Percentiles rank a stretch among this genome's conserved stretches.
Evolutionary conservation across 768 basidiomycete species (phyloP).

Genomic region (Collybia nuda): DNA sequence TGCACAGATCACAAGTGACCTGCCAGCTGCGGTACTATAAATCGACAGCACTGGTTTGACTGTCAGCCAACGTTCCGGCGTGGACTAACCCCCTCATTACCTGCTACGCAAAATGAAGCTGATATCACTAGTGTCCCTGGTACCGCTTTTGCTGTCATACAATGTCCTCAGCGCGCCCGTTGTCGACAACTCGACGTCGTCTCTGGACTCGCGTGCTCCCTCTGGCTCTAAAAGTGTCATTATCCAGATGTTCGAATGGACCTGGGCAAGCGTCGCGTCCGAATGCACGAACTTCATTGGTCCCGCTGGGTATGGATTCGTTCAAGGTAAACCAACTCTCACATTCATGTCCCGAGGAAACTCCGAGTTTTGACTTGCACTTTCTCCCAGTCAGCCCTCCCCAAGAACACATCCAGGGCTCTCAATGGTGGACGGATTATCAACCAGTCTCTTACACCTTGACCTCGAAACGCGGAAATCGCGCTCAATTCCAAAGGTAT

Average conservation of each 20-base stretch:
- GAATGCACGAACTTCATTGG: constrained; percentile 70
- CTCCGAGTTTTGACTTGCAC: neutral
- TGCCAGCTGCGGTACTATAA: neutral
- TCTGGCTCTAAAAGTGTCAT: constrained; percentile 48
- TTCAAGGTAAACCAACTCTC: constrained; percentile 50
- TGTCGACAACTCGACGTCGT: constrained; percentile 5
- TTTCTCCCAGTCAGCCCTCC: constrained; percentile 43
- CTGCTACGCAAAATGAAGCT: constrained; percentile 8
- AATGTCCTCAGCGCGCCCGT: constrained; percentile 6
- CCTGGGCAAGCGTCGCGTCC: constrained; percentile 54
- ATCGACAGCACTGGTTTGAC: neutral
- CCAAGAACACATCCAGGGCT: constrained; percentile 55
- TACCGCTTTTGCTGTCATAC: constrained; percentile 4
- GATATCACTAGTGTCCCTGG: constrained; percentile 2
- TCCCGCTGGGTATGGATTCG: constrained; percentile 68
- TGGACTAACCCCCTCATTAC: neutral
- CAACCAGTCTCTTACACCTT: constrained; percentile 67
- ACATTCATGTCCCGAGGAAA: neutral
- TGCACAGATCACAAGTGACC: neutral
- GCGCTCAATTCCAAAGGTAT: constrained; percentile 45
- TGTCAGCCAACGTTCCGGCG: neutral
- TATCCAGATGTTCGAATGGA: constrained; percentile 74
- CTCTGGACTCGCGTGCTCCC: constrained; percentile 19
- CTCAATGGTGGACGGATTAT: constrained; percentile 78
- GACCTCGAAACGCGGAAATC: constrained; percentile 64